Conservation (phyloP, 441 rosid species). For the Populus hybrid region DNA sequence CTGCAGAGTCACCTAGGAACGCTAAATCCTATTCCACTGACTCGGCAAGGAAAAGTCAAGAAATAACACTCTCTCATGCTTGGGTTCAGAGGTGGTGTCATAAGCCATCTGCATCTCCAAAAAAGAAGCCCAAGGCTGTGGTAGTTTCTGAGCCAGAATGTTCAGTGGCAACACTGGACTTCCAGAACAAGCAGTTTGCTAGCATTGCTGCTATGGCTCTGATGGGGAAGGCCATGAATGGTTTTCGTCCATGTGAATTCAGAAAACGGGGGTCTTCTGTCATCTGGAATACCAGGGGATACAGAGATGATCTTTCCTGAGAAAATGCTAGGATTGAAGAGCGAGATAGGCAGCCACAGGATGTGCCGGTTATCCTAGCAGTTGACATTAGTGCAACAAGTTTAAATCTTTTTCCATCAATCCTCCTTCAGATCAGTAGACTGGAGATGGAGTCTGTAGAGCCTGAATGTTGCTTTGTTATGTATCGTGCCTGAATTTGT, state of each 20-base stretch:
- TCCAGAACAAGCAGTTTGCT: constrained; percentile 60
- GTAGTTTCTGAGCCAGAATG: constrained; percentile 35
- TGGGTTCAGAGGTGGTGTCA: constrained; percentile 88
- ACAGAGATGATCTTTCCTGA: constrained; percentile 19
- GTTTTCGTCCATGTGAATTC: constrained; percentile 53
- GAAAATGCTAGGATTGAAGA: not conserved
- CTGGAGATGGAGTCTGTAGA: constrained; percentile 10
- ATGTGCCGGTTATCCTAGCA: not conserved
- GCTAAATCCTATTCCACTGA: constrained; percentile 26
- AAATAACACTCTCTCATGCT: constrained; percentile 39
- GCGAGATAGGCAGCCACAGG: not conserved
- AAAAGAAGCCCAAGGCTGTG: constrained; percentile 26
- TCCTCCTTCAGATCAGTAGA: constrained; percentile 9
- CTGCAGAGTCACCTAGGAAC: constrained; percentile 24
- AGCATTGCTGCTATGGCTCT: constrained; percentile 96
- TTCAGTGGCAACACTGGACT: constrained; percentile 26
- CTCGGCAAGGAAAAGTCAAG: constrained; percentile 30
- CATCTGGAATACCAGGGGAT: constrained; percentile 59
- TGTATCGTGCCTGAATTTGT: constrained; percentile 6
- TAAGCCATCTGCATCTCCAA: constrained; percentile 19
- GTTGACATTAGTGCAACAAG: not conserved
- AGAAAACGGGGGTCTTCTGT: constrained; percentile 47
- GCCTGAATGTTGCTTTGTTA: constrained; percentile 18
- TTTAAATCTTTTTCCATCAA: not conserved
- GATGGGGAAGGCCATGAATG: constrained; percentile 78